phyloP scores from a whole-genome alignment of 2,329 filamentous ascomycete species.

The Monosporascus ibericus region DNA sequence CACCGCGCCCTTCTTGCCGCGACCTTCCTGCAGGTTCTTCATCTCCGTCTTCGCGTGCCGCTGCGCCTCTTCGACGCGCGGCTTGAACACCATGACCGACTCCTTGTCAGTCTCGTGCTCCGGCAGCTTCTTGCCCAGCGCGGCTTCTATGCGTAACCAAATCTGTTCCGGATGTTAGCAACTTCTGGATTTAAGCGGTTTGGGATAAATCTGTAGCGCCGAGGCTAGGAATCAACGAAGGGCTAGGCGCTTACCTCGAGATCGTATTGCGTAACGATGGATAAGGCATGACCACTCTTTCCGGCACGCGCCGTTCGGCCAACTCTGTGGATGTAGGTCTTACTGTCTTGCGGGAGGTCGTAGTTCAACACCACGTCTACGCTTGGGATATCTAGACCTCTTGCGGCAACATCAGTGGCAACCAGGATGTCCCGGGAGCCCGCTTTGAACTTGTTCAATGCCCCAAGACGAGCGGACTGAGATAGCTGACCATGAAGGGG shows the following conservation, averaged over 20 bases:
- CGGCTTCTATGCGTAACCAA: slow-evolving; percentile 74
- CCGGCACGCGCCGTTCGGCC: slow-evolving; percentile 84
- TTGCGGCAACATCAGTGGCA: slow-evolving; percentile 87
- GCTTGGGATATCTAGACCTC: slow-evolving; percentile 88
- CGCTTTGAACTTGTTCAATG: slow-evolving; percentile 83
- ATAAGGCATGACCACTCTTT: slow-evolving; percentile 75
- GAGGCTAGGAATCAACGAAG: background rate
- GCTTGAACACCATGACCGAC: slow-evolving; percentile 76
- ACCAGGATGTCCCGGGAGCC: slow-evolving; percentile 80
- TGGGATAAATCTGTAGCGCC: slow-evolving; percentile 33
- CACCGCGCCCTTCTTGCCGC: slow-evolving; percentile 47
- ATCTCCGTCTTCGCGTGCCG: slow-evolving; percentile 72
- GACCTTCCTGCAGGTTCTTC: slow-evolving; percentile 70
- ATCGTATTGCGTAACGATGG: slow-evolving; percentile 82
- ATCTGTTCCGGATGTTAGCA: slow-evolving; percentile 30
- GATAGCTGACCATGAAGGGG: slow-evolving; percentile 85
- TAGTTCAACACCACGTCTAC: slow-evolving; percentile 85
- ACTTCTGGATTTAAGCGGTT: background rate
- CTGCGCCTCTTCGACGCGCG: slow-evolving; percentile 77
- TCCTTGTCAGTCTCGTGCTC: slow-evolving; percentile 69
- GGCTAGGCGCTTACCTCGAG: slow-evolving; percentile 12
- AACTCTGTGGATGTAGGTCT: slow-evolving; percentile 87
- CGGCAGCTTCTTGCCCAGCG: slow-evolving; percentile 68
- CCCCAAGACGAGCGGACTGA: slow-evolving; percentile 79
- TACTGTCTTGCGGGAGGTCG: slow-evolving; percentile 76